A percentile compares a stretch with the other conserved stretches of the same genome.
Evolutionary conservation across 2,329 filamentous ascomycete genomes (phyloP).

Genomic region (Arthroderma uncinatum): DNA sequence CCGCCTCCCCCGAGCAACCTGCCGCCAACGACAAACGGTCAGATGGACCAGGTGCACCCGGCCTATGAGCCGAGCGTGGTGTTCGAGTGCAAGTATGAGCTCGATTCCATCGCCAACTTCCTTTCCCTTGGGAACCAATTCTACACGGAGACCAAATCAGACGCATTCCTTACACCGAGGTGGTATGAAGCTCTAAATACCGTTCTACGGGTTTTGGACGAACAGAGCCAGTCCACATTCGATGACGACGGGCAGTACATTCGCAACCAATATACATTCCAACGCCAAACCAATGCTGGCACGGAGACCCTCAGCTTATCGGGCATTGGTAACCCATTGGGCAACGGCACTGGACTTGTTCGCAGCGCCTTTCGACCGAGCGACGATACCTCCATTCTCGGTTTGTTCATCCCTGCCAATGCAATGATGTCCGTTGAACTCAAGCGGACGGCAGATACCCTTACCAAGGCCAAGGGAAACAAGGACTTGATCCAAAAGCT

Average conservation of each 20-base stretch:
- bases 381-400: constrained; percentile 87
- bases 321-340: constrained; percentile 85
- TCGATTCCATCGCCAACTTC: constrained; percentile 90
- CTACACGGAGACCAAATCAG: constrained; percentile 64
- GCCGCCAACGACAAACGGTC: constrained; percentile 60
- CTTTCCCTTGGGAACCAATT: constrained; percentile 78
- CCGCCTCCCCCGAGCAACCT: constrained; percentile 76
- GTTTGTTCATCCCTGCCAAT: constrained; percentile 90
- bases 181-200: constrained; percentile 72
- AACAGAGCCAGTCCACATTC: constrained; percentile 75
- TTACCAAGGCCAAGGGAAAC: constrained; percentile 49
- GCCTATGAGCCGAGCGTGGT: constrained; percentile 72
- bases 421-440: constrained; percentile 93
- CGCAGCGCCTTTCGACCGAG: constrained; percentile 89
- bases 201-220: constrained; percentile 59
- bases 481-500: constrained; percentile 39
- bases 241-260: constrained; percentile 54
- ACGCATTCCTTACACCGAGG: constrained; percentile 62
- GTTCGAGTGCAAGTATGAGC: constrained; percentile 98
- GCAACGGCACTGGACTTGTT: constrained; percentile 69
- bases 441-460: constrained; percentile 57
- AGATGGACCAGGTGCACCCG: constrained; percentile 76
- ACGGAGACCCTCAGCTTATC: constrained; percentile 79
- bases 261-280: constrained; percentile 77
- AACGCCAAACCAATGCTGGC: constrained; percentile 63